A percentile compares a stretch with the other conserved stretches of the same genome.
Conservation (phyloP, 2,329 filamentous ascomycete species). For the Diatrype stigma region DNA sequence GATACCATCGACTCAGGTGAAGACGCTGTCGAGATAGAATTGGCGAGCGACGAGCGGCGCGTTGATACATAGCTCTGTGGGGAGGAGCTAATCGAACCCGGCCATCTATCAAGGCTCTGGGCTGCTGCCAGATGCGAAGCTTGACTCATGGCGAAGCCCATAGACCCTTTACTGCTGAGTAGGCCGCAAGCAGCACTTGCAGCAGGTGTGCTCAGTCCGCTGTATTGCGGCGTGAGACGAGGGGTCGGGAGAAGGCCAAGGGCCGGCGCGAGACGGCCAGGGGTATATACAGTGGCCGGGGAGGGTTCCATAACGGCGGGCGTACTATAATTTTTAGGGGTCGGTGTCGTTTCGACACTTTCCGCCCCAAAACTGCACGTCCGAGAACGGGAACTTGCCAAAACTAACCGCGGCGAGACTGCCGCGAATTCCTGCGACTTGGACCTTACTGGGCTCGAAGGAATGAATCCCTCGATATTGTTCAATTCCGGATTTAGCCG, state of each 20-base stretch:
- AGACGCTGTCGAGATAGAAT: slow-evolving; percentile 58
- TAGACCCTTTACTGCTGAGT: slow-evolving; percentile 48
- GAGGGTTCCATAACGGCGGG: slow-evolving; percentile 49
- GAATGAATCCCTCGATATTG: slow-evolving; percentile 52
- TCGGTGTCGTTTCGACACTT: slow-evolving; percentile 35
- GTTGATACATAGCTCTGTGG: slow-evolving; percentile 46
- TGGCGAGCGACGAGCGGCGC: slow-evolving; percentile 60
- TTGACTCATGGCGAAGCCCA: slow-evolving; percentile 58
- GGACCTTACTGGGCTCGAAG: slow-evolving; percentile 26
- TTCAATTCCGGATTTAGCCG: slow-evolving; percentile 53
- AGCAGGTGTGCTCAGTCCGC: slow-evolving; percentile 57
- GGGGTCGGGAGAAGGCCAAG: slow-evolving; percentile 56
- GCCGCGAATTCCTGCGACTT: slow-evolving; percentile 32
- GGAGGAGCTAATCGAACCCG: slow-evolving; percentile 43
- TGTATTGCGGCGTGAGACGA: slow-evolving; percentile 52
- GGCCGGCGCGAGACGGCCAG: slow-evolving; percentile 46
- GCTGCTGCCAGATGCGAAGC: slow-evolving; percentile 40
- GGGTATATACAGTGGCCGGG: slow-evolving; percentile 37
- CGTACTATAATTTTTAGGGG: slow-evolving; percentile 36
- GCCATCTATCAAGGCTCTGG: slow-evolving; percentile 52
- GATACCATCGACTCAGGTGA: slow-evolving; percentile 67
- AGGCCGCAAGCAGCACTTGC: slow-evolving; percentile 50
- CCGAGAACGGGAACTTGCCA: slow-evolving; percentile 38
- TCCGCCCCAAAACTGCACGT: slow-evolving; percentile 31
- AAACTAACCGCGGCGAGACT: slow-evolving; percentile 39